Percentiles rank a stretch among this genome's conserved stretches.
phyloP scores from a whole-genome alignment of 164 flowering plant species.

The Hamamelis virginiana region DNA sequence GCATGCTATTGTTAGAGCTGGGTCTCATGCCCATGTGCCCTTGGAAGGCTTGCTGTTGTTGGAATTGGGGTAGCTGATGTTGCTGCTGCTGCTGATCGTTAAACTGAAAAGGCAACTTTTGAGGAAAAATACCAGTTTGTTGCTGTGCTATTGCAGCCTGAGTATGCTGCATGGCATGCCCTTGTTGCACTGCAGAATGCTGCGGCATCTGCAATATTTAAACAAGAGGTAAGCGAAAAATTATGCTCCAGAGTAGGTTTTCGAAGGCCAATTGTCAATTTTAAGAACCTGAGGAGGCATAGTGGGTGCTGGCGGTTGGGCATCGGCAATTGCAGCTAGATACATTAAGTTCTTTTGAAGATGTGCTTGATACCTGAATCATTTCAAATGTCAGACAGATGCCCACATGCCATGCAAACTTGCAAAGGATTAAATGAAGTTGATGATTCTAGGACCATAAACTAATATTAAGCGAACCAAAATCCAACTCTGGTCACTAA shows the following conservation, averaged over 20 bases:
- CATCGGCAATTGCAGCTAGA: conserved; percentile 57
- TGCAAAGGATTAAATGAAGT: background rate
- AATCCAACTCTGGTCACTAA: background rate
- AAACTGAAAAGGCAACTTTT: conserved; percentile 20
- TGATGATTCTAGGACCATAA: background rate
- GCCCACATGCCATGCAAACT: background rate
- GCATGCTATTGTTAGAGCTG: conserved; percentile 18
- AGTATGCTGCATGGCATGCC: conserved; percentile 24
- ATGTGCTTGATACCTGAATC: conserved; percentile 38
- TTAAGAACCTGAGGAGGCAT: conserved; percentile 29
- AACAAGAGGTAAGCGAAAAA: background rate
- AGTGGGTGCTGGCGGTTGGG: conserved; percentile 33
- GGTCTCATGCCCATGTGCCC: conserved; percentile 23
- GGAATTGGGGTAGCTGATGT: conserved; percentile 10
- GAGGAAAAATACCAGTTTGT: conserved; percentile 5
- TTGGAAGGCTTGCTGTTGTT: conserved; percentile 22
- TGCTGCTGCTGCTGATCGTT: conserved; percentile 36
- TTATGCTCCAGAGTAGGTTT: background rate
- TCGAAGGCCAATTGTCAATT: background rate
- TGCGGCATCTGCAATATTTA: conserved; percentile 21
- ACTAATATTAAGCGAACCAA: background rate
- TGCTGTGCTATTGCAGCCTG: conserved; percentile 19
- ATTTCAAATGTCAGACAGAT: background rate
- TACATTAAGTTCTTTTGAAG: conserved; percentile 53
- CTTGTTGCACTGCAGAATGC: conserved; percentile 28